These are phyloP conservation scores for Claviceps monticola DNA, from an alignment of 2,329 filamentous ascomycete genomes.

Conservation along the genomic window DNA sequence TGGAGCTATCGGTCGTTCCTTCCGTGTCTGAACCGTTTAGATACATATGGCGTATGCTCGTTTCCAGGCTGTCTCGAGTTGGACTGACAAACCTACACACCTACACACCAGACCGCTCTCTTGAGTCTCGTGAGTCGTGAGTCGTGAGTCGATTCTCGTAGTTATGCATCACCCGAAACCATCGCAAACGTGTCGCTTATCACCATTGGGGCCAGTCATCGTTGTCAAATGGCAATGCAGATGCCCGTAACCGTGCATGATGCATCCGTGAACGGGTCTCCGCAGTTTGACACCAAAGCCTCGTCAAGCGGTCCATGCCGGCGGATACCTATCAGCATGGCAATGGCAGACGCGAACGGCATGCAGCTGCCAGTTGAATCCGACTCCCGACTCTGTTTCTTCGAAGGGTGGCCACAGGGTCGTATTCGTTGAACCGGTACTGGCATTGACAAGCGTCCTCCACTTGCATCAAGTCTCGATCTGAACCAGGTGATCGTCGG, in stretches of 20 bases:
- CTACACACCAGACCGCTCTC: neutral
- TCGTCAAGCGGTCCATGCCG: neutral
- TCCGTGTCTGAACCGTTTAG: neutral
- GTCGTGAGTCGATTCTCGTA: too few species aligned
- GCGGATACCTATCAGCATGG: neutral
- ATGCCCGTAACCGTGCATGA: too few species aligned
- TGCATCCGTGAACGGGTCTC: too few species aligned
- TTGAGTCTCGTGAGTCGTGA: neutral
- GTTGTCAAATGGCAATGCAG: too few species aligned
- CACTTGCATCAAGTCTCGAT: constrained; percentile 10
- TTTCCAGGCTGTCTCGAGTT: too few species aligned
- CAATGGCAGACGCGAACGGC: neutral
- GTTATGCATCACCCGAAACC: neutral
- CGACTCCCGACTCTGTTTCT: neutral
- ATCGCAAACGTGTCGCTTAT: neutral
- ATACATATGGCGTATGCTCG: too few species aligned
- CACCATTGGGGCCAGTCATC: neutral
- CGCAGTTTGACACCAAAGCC: too few species aligned
- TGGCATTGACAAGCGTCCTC: constrained; percentile 2
- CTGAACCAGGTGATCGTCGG: constrained; percentile 15
- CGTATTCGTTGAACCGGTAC: neutral
- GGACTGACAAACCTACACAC: neutral
- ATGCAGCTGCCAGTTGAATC: neutral
- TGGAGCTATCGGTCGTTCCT: neutral
- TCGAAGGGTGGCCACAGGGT: neutral